phyloP scores from a whole-genome alignment of 2,329 filamentous ascomycete genomes.

The Stemphylium lycopersici region DNA sequence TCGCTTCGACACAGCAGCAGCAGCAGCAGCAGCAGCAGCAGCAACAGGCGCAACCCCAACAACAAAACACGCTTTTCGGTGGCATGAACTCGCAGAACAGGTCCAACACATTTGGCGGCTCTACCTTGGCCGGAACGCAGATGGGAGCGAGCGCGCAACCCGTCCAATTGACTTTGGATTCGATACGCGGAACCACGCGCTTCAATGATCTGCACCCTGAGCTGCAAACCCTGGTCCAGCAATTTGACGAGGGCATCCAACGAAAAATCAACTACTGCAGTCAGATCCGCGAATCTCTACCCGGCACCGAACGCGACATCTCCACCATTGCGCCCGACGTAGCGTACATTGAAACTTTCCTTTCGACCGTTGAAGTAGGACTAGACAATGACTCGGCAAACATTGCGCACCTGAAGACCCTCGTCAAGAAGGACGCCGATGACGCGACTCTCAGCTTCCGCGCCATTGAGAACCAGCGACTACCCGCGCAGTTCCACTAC shows the following conservation, averaged over 20 bases:
- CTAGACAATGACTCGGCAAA: constrained; percentile 67
- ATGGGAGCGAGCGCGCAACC: constrained; percentile 36
- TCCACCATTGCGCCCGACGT: constrained; percentile 70
- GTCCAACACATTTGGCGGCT: constrained; percentile 33
- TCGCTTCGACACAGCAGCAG: constrained; percentile 36
- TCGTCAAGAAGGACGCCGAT: constrained; percentile 69
- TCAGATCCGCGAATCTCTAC: constrained; percentile 72
- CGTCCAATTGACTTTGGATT: constrained; percentile 55
- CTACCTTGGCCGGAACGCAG: constrained; percentile 30
- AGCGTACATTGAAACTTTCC: constrained; percentile 65
- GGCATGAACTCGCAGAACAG: constrained; percentile 39
- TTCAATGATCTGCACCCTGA: constrained; percentile 88
- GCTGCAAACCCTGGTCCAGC: constrained; percentile 77
- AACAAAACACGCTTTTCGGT: constrained; percentile 43
- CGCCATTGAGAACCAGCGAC: constrained; percentile 74
- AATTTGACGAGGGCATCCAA: constrained; percentile 80
- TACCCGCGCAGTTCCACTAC: constrained; percentile 69
- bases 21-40: constrained; percentile 37
- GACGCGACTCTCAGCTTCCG: constrained; percentile 75
- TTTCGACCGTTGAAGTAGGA: constrained; percentile 67
- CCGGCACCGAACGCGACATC: constrained; percentile 67
- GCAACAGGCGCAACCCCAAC: constrained; percentile 35
- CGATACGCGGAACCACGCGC: constrained; percentile 83
- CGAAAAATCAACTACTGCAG: constrained; percentile 77
- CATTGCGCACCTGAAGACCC: constrained; percentile 62